Base-by-base conservation (phyloP, 306 rosid species). In the Phaseolus lunatus region DNA sequence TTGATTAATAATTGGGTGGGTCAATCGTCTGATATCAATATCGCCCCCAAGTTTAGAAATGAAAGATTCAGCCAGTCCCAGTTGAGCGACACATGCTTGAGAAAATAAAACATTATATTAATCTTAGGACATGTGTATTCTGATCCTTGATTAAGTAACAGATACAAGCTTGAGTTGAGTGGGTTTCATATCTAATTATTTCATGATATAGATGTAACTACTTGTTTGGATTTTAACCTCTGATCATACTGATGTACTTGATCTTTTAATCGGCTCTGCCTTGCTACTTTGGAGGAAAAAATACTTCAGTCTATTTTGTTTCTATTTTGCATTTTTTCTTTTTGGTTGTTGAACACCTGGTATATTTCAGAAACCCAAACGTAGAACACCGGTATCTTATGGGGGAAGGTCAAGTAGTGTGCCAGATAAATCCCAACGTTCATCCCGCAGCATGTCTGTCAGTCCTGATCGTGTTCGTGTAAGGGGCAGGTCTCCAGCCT, bases 391-490 rank as follows among this genome's bases (percentile, higher is more conserved):
- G 1, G 83, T 66, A 57, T 84, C 96, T 26, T 93, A 89, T 64
- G 96, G 94, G 73, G 98, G 98, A 67, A 88, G 98, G 82, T 93
- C 98, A 19, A 88, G 96, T 61, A 90, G 92, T 37, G 91, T 86
- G 73, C 96, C 96, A 2, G 98, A 93, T 16, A 93, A 93, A 76
- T 84, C 96, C 63, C 98, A 90, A 84, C 94, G 96, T 71, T 90
- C 96, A 19, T 90, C 96, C 41, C 89, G 98, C 83, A 93, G 96
- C 80, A 89, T 93, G 96, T 93, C 98, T 48, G 90, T 88, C 67
- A 93, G 98, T 67, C 96, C 98, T 31, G 98, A 93, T 57, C 92
- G 96, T 52, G 96, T 90, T 56, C 96, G 98, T 71, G 98, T 93
- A 62, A 82, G 98, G 87, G 98, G 98, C 20, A 85, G 98, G 83